Evolutionary conservation across 2,329 filamentous ascomycete genomes (phyloP).

Genomic region (Neospermospora avenae): DNA sequence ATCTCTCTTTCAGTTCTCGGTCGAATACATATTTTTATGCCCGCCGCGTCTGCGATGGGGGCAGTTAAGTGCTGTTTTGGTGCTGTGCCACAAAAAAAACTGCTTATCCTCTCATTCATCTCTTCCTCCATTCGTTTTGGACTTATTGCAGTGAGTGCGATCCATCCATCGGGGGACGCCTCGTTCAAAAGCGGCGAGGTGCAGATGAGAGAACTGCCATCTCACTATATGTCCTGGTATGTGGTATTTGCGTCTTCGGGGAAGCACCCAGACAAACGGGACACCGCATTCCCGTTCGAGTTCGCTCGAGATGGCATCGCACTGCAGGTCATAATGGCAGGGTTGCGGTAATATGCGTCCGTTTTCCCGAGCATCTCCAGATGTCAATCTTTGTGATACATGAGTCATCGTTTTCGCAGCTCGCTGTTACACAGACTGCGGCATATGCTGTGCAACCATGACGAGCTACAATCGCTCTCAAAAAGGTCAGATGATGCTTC

Average conservation of each 20-base stretch:
- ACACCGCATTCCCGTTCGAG: neutral
- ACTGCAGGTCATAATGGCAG: neutral
- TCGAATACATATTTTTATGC: neutral
- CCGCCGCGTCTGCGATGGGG: neutral
- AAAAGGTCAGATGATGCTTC: neutral
- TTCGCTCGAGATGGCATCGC: neutral
- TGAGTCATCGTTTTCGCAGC: neutral
- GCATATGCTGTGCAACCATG: neutral
- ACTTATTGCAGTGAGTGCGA: neutral
- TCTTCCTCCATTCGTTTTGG: neutral
- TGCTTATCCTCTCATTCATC: neutral
- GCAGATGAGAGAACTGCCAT: neutral
- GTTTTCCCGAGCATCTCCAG: neutral
- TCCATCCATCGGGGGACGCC: neutral
- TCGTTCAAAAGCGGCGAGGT: neutral
- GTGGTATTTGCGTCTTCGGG: neutral
- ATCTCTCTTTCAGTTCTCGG: neutral
- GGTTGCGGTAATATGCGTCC: neutral
- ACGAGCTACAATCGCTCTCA: neutral
- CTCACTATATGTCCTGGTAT: neutral
- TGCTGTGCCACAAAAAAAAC: neutral
- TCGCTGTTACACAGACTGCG: neutral
- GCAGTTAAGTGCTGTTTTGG: neutral
- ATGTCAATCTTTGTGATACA: conserved; percentile 1
- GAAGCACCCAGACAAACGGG: neutral